These are phyloP conservation scores for Epicoccum sorghinum DNA, from an alignment of 2,329 filamentous ascomycete genomes.

Conservation along the genomic window DNA sequence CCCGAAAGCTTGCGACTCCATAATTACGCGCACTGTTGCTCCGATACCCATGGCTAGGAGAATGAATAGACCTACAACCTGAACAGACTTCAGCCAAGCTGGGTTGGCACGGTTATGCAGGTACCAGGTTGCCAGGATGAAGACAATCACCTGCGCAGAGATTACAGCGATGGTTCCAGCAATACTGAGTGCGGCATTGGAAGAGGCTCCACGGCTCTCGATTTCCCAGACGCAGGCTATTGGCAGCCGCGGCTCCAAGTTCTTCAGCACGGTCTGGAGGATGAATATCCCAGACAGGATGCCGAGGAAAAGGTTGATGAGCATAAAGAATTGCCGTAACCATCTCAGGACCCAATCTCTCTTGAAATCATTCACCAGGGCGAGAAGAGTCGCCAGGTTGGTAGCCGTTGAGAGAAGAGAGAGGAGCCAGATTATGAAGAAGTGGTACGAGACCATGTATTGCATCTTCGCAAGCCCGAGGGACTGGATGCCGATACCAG, in stretches of 20 bases:
- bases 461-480: constrained; percentile 66
- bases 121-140: constrained; percentile 67
- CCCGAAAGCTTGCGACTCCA: constrained; percentile 67
- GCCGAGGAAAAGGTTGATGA: constrained; percentile 66
- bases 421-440: constrained; percentile 74
- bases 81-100: constrained; percentile 61
- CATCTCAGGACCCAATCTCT: constrained; percentile 70
- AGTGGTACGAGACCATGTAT: constrained; percentile 69
- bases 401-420: constrained; percentile 69
- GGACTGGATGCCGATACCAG: constrained; percentile 71
- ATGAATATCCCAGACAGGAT: constrained; percentile 64
- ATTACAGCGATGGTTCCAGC: constrained; percentile 68
- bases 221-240: constrained; percentile 67
- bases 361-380: constrained; percentile 69
- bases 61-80: constrained; percentile 60
- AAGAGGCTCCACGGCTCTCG: constrained; percentile 43
- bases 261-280: constrained; percentile 60
- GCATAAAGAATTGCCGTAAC: constrained; percentile 70
- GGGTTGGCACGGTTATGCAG: constrained; percentile 61
- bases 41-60: constrained; percentile 62
- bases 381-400: constrained; percentile 69
- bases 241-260: constrained; percentile 61
- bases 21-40: constrained; percentile 62
- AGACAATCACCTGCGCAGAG: constrained; percentile 63
- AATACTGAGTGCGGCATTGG: constrained; percentile 57